Evolutionary conservation across 2,329 filamentous ascomycete genomes (phyloP), one percentile per base, ranked within the genome.

Genomic region (Xylariomycetidae sp.): DNA sequence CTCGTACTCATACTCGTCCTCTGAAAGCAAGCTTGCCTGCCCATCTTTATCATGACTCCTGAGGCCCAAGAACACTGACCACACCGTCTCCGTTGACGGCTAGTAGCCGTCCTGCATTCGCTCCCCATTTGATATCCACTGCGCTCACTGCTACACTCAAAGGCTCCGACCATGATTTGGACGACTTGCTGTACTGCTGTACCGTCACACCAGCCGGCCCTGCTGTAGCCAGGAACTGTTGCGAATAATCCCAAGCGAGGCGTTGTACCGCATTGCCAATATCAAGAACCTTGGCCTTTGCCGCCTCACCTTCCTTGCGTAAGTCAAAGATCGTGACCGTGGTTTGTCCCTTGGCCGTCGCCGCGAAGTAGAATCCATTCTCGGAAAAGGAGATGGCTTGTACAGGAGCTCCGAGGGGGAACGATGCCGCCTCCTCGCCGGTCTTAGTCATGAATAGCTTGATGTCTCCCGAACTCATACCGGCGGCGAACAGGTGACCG

Each of bases 301-400:
- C 81, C 13, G 84, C 82, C 47, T 87, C 88, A 41, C 90, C 84
- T 48, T 95, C 80, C 64, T 94, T 96, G 49, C 92, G 82, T 40
- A 98, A 72, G 60, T 97, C 90, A 70, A 94, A 97, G 34, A 97
- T 79, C 8, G 85, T 85, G 23, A 95, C 82, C 16, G 72, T 82
- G 15, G 80, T 85, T 45, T 88, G 85, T 18, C 80, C 81, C 59
- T 88, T 81, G 38, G 83, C 80, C 6, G 82, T 82, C 5, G 88
- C 85, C 2, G 90, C 90, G 44, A 98, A 81, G 87, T 89, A 97
- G 51, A 86, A 95, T 16, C 92, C 92, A 50, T 98, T 98, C 61
- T 98, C 92, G 0, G 89, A 96, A 63, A 98, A 98, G 38, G 76
- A 72, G 25, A 98, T 66, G 9, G 80, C 77, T 49, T 85, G 78